phyloP scores from a whole-genome alignment of 78 protist species.

The Emiliania huxleyi region DNA sequence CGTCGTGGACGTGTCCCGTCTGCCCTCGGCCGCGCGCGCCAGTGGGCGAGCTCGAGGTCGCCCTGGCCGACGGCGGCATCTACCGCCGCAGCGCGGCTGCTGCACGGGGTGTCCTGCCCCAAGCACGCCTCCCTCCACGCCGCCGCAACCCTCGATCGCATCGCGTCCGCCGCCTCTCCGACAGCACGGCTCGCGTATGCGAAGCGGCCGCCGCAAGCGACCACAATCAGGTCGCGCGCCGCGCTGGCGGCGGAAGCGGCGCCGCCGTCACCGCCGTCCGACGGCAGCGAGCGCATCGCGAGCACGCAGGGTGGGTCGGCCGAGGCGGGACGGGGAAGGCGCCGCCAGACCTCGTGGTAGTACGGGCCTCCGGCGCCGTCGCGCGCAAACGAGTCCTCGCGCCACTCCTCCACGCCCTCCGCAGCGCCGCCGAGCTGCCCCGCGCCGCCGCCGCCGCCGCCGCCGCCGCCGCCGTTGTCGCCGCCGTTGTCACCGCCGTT shows the following conservation, averaged over 20 bases:
- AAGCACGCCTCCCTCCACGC: no score
- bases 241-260: not conserved
- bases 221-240: not conserved
- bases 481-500: no score
- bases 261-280: no score
- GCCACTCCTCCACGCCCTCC: no score
- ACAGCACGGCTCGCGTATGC: not conserved
- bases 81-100: not conserved
- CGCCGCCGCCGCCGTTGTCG: no score
- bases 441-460: no score
- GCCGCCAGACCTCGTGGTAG: conserved; percentile 35
- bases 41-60: not conserved
- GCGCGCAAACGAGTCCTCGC: conserved; percentile 7
- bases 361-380: not conserved
- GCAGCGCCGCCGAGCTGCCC: no score
- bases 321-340: not conserved
- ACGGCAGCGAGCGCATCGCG: no score
- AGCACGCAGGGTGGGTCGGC: not conserved
- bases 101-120: no score
- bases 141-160: no score
- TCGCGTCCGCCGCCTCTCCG: not conserved
- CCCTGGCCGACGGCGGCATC: not conserved
- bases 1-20: no score
- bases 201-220: not conserved
- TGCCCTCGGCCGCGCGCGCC: no score